Percentiles rank a stretch among this genome's conserved stretches.
Evolutionary conservation across 2,329 filamentous ascomycete genomes (phyloP).

Genomic region (Aspergillus quadricinctus): DNA sequence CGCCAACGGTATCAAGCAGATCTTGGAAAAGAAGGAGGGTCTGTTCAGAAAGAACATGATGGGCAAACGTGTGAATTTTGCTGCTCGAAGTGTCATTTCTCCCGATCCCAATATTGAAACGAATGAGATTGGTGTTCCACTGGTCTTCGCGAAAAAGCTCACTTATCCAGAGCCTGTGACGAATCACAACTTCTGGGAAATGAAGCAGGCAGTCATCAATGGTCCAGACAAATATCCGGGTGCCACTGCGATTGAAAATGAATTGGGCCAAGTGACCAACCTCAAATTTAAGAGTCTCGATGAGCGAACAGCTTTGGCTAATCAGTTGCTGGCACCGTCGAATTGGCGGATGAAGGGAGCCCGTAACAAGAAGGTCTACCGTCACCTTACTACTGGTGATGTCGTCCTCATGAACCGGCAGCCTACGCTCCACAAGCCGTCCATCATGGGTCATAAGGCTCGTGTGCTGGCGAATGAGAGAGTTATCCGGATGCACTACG

Average conservation of each 20-base stretch:
- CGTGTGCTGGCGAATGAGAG: constrained; percentile 90
- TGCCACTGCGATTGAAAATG: constrained; percentile 89
- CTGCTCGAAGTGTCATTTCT: constrained; percentile 94
- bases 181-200: constrained; percentile 91
- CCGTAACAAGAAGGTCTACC: constrained; percentile 91
- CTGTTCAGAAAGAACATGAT: constrained; percentile 99
- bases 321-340: constrained; percentile 84
- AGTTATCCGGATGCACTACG: constrained; percentile 99
- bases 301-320: constrained; percentile 83
- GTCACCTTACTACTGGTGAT: constrained; percentile 93
- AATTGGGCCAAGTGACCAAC: constrained; percentile 86
- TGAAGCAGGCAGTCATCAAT: constrained; percentile 95
- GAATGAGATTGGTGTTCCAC: constrained; percentile 95
- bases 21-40: constrained; percentile 97
- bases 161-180: constrained; percentile 98
- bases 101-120: constrained; percentile 98
- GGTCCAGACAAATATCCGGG: constrained; percentile 92
- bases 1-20: constrained; percentile 95
- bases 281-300: constrained; percentile 82
- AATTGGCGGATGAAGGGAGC: constrained; percentile 68
- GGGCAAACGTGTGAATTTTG: constrained; percentile 99
- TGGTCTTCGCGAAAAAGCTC: constrained; percentile 94
- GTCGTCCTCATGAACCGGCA: constrained; percentile 99
- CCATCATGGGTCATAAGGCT: constrained; percentile 96
- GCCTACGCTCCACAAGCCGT: constrained; percentile 95